Percentiles rank a stretch among this genome's conserved stretches.
phyloP scores from a whole-genome alignment of 108 stramenopile species.

The Nitzschia putrida region DNA sequence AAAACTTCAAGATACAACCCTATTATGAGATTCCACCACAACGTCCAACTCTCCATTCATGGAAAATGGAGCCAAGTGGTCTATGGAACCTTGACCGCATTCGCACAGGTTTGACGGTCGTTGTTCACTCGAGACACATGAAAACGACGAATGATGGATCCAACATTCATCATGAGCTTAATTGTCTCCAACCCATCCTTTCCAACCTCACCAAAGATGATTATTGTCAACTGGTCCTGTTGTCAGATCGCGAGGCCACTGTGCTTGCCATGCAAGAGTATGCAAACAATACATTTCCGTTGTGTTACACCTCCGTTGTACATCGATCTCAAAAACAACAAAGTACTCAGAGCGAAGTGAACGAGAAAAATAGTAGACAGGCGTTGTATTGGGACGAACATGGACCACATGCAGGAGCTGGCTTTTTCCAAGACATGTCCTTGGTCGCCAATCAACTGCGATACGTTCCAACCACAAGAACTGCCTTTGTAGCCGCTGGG shows the following conservation, averaged over 20 bases:
- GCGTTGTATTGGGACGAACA: too few relatives aligned
- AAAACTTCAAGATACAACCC: constrained; percentile 4
- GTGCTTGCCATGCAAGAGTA: not conserved
- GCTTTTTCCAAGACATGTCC: constrained; percentile 30
- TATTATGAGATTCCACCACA: too few relatives aligned
- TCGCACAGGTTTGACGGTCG: not conserved
- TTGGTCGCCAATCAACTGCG: too few relatives aligned
- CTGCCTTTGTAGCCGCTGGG: constrained; percentile 7
- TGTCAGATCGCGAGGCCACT: constrained; percentile 17
- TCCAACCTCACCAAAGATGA: not conserved
- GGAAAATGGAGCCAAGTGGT: too few relatives aligned
- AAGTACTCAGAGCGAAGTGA: too few relatives aligned
- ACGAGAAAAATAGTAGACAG: too few relatives aligned
- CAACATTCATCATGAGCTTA: not conserved
- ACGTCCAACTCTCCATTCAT: too few relatives aligned
- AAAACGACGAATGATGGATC: constrained; percentile 3
- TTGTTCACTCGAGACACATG: constrained; percentile 16
- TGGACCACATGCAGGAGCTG: constrained; percentile 19
- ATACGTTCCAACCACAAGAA: not conserved
- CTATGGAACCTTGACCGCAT: not conserved
- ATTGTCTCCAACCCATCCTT: constrained; percentile 6
- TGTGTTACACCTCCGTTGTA: too few relatives aligned
- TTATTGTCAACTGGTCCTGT: constrained; percentile 4
- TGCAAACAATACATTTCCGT: too few relatives aligned
- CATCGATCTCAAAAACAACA: too few relatives aligned